These are phyloP conservation scores for Phlegmacium glaucopus DNA, from an alignment of 768 basidiomycete genomes.

Conservation along the genomic window DNA sequence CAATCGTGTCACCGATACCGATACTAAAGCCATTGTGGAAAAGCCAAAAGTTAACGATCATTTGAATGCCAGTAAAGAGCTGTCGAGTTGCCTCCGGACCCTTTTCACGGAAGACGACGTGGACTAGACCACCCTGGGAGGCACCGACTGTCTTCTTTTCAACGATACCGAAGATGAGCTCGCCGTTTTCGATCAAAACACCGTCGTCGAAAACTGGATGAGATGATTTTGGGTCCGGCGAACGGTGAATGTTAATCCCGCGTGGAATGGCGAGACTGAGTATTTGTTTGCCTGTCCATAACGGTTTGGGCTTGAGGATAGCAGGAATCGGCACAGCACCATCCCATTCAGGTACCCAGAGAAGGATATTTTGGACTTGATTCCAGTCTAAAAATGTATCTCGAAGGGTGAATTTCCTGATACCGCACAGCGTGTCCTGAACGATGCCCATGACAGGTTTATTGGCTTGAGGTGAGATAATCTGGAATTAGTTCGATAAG, in stretches of 20 bases:
- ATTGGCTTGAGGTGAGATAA: constrained; percentile 98
- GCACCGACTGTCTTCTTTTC: constrained; percentile 99
- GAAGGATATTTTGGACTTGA: constrained; percentile 93
- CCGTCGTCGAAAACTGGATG: constrained; percentile 91
- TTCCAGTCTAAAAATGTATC: constrained; percentile 96
- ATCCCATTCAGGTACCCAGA: constrained; percentile 99
- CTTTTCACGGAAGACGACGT: constrained; percentile 97
- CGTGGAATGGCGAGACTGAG: constrained; percentile 89
- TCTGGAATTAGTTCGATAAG: constrained; percentile 44
- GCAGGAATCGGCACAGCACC: constrained; percentile 89
- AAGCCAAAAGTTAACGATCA: constrained; percentile 97
- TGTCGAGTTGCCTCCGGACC: constrained; percentile 88
- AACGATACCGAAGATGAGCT: constrained; percentile 91
- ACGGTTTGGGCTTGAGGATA: constrained; percentile 92
- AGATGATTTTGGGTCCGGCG: constrained; percentile 72
- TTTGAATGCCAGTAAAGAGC: constrained; percentile 92
- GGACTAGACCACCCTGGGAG: constrained; percentile 89
- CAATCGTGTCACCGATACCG: constrained; percentile 98
- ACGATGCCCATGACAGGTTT: constrained; percentile 99
- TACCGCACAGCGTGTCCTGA: constrained; percentile 96
- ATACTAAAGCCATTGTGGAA: constrained; percentile 99
- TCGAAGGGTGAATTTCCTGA: constrained; percentile 94
- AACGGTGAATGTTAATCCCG: constrained; percentile 89
- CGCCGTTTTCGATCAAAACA: constrained; percentile 95
- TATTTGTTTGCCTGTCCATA: constrained; percentile 98